Base-by-base conservation (phyloP, 768 basidiomycete genomes). In the Gelatoporia subvermispora region DNA sequence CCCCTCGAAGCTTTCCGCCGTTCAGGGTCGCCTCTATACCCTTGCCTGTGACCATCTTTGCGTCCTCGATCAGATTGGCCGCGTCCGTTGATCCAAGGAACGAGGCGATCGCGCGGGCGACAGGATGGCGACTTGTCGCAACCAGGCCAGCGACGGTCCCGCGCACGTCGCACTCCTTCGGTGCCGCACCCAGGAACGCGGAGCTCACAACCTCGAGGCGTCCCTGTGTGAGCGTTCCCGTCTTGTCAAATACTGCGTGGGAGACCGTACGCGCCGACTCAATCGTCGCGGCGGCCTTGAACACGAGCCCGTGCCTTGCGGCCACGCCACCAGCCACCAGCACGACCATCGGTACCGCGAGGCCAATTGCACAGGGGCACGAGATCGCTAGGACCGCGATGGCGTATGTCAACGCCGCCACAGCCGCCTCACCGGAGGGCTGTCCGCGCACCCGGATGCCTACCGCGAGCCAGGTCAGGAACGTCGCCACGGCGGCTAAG, bases 201-300 rank as follows among this genome's bases (percentile, higher is more conserved):
- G 64, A 58, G 40, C 65, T 60, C n/a, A 66, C 67, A 16, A 78
- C 71, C 0, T 63, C 55, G 23, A 73, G 66, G 44, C 68, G 55
- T 10, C 75, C 75, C 40, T 62, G 53, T 1, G 79, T 78, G 43
- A 81, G 64, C 13, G 80, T 82, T 1, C 80, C 80, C 0, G 80
- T 82, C 68, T 83, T 83, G 65, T 83, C 81, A 48, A 82, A 75
- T 2, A 74, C 77, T 24, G 75, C 68, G 43, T 69, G 66, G 28
- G 69, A 64, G 45, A 75, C 63, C 39, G 68, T 60, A n/a, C 69
- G 66, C 9, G 74, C 70, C 18, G 60, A 60, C 51, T 78, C 70
- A 54, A 78, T 72, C 7, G 72, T 64, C 20, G 67, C 65, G 8
- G 69, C 55, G 20, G 59, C 60, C 56, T 67, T 64, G 60, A 65